These are phyloP conservation scores for Plectosphaerella sp. DNA, from an alignment of 2,329 filamentous ascomycete genomes.

Conservation along the genomic window DNA sequence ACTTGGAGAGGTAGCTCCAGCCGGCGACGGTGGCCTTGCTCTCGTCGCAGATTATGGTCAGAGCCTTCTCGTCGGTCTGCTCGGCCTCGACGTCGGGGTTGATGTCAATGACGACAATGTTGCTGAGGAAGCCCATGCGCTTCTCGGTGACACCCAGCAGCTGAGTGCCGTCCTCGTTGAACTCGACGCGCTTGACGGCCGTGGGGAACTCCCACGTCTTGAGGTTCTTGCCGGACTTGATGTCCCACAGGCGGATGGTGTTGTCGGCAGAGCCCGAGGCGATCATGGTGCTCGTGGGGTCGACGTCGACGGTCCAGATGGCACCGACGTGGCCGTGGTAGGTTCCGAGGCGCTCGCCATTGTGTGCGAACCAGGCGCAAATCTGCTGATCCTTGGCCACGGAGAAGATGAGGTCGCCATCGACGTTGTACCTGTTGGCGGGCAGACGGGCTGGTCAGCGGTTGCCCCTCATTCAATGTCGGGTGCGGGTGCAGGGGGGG, in stretches of 20 bases:
- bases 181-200: slow-evolving; percentile 96
- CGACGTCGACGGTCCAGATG: slow-evolving; percentile 97
- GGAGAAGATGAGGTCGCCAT: slow-evolving; percentile 96
- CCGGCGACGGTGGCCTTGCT: slow-evolving; percentile 97
- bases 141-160: slow-evolving; percentile 96
- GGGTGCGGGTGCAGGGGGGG: not conserved
- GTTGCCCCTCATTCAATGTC: slow-evolving; percentile 7
- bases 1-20: slow-evolving; percentile 91
- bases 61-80: slow-evolving; percentile 75
- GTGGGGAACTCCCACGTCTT: slow-evolving; percentile 98
- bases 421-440: slow-evolving; percentile 69
- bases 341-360: slow-evolving; percentile 94
- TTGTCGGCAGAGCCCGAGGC: slow-evolving; percentile 97
- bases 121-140: slow-evolving; percentile 93
- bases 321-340: slow-evolving; percentile 97
- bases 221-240: slow-evolving; percentile 85
- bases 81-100: slow-evolving; percentile 75
- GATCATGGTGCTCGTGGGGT: slow-evolving; percentile 86
- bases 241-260: slow-evolving; percentile 95
- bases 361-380: slow-evolving; percentile 95
- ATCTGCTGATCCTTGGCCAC: slow-evolving; percentile 95
- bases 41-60: slow-evolving; percentile 90
- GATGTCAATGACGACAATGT: slow-evolving; percentile 91
- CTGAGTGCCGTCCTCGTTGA: slow-evolving; percentile 87
- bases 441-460: not conserved